Evolutionary conservation across 345 rosid genomes (phyloP).

Genomic region (Citrus sp.): DNA sequence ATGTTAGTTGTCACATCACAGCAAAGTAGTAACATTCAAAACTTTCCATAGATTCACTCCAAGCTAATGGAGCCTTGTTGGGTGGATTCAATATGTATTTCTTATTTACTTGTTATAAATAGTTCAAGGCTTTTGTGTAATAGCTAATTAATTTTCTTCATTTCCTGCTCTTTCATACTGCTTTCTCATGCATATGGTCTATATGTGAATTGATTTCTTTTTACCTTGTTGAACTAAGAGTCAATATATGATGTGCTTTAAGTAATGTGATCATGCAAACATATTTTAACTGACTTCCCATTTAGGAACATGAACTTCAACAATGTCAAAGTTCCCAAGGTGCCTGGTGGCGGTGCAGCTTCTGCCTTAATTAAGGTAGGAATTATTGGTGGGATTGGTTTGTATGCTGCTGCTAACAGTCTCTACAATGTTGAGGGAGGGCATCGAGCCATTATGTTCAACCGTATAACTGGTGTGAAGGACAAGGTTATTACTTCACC

Average conservation of each 20-base stretch:
- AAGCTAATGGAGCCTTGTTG: neutral
- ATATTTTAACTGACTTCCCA: neutral
- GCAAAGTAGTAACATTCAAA: neutral
- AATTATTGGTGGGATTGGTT: slow-evolving; percentile 62
- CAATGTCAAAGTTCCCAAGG: slow-evolving; percentile 77
- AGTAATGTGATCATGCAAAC: neutral
- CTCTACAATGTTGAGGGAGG: slow-evolving; percentile 81
- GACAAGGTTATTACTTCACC: slow-evolving; percentile 39
- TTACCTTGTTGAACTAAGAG: neutral
- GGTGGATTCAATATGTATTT: neutral
- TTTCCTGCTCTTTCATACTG: neutral
- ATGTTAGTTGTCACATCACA: neutral
- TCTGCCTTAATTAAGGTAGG: slow-evolving; percentile 67
- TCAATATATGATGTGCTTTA: neutral
- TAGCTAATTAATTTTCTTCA: neutral
- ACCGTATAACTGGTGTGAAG: slow-evolving; percentile 54
- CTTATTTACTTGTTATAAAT: neutral
- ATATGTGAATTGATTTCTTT: neutral
- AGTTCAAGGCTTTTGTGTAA: neutral
- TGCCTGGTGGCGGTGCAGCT: slow-evolving; percentile 68
- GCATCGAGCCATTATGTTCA: slow-evolving; percentile 68
- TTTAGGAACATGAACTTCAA: slow-evolving; percentile 41
- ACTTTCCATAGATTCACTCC: neutral
- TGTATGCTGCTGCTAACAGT: slow-evolving; percentile 62
- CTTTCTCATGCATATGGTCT: neutral